Evolutionary conservation across 148 eudicot species (phyloP), one percentile per base, ranked within the genome.

Genomic region (Nyssa sinensis): DNA sequence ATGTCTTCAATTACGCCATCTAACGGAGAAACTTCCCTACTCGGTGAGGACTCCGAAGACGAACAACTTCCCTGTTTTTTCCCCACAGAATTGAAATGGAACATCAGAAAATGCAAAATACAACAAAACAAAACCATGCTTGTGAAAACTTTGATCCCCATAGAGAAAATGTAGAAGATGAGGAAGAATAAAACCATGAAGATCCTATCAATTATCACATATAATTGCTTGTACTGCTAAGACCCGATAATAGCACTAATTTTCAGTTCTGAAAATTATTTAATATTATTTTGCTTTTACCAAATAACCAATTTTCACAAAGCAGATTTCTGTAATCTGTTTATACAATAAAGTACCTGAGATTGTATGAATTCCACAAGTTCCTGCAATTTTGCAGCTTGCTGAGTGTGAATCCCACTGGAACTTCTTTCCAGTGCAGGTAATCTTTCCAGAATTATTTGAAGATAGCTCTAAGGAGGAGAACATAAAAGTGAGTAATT

Each of bases 311-410:
- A 34, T 37, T 35, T 61, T 59, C 25, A 12, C 1, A 17, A 13
- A 66, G 17, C 23, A 11, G 28, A 62, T 11, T 32, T 13, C 5
- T 10, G 14, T 33, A 30, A 30, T 61, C 34, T 47, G 25, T 25
- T 17, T 29, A 34, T 25, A 49, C 39, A 66, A 62, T 7, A 55
- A 33, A 16, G 64, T 86, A 95, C 99, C 97, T 89, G 97, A 81
- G 96, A 89, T 70, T 88, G 96, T 78, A 95, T 91, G 72, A 74
- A 79, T 70, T 95, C 97, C 60, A 90, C 87, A 61, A 95, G 94
- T 81, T 92, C 99, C 77, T 86, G 96, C 84, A 95, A 80, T 76
- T 89, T 89, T 69, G 93, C 85, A 81, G 94, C 89, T 84, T 95
- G 99, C 77, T 85, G 99, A 60, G 94, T 74, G 79, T 87, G 92